phyloP scores from a whole-genome alignment of 2,329 filamentous ascomycete species.

The Ophiobolus disseminans region DNA sequence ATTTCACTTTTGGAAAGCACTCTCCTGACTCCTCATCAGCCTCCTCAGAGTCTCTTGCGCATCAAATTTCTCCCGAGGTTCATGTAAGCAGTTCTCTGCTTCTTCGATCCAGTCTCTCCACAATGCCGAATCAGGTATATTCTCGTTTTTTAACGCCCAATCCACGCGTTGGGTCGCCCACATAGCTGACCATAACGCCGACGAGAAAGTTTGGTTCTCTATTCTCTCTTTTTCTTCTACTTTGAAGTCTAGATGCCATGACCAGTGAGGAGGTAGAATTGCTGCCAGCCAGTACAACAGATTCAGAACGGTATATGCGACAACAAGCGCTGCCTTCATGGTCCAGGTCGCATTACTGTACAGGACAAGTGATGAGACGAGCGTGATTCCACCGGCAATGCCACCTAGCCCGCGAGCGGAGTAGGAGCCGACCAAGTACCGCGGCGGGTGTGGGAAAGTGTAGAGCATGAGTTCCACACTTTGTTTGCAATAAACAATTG shows the following conservation, averaged over 20 bases:
- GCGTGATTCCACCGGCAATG: neutral
- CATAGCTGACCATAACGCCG: neutral
- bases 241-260: neutral
- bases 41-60: neutral
- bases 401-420: neutral
- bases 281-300: neutral
- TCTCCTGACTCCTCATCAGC: neutral
- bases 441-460: neutral
- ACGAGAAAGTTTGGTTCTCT: neutral
- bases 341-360: conserved; percentile 6
- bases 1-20: too few relatives aligned
- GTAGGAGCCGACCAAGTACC: neutral
- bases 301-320: conserved; percentile 1
- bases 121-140: neutral
- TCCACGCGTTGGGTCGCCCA: neutral
- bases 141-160: neutral
- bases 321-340: conserved; percentile 4
- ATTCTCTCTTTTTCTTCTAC: neutral
- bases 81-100: too few relatives aligned
- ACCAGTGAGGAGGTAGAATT: neutral
- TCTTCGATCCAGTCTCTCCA: neutral
- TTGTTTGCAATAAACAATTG: neutral
- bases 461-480: neutral
- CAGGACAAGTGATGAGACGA: neutral
- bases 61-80: neutral